These are phyloP conservation scores for Daldinia sp. DNA, from an alignment of 2,329 filamentous ascomycete species.

Conservation along the genomic window DNA sequence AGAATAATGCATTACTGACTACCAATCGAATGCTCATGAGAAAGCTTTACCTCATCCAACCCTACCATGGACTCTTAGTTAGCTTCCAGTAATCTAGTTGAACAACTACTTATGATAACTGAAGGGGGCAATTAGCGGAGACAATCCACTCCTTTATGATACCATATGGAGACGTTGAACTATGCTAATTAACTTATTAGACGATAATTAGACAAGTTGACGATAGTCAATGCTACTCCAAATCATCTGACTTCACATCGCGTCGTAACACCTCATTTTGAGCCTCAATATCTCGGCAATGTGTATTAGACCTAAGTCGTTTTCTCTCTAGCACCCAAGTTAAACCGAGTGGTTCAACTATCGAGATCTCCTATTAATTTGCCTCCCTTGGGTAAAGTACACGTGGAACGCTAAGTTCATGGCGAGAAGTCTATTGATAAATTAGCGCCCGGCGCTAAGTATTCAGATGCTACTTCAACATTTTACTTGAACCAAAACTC, in stretches of 20 bases:
- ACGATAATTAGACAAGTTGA: background rate
- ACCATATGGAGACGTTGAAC: background rate
- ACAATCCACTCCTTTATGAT: background rate
- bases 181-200: background rate
- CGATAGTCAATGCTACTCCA: background rate
- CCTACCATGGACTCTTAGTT: background rate
- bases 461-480: background rate
- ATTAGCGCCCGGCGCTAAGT: background rate
- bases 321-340: background rate
- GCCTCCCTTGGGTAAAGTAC: background rate
- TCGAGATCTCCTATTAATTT: background rate
- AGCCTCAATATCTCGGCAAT: background rate
- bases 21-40: background rate
- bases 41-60: background rate
- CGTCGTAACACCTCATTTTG: background rate
- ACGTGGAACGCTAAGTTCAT: background rate
- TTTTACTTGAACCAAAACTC: background rate
- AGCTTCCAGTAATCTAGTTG: background rate
- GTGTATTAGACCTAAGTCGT: background rate
- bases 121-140: background rate
- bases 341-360: background rate
- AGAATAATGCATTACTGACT: background rate
- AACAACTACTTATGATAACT: background rate
- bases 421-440: slow-evolving; percentile 5
- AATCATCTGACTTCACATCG: background rate